Base-by-base conservation (phyloP, 2,329 filamentous ascomycete species). In the Orbilia brochopaga region DNA sequence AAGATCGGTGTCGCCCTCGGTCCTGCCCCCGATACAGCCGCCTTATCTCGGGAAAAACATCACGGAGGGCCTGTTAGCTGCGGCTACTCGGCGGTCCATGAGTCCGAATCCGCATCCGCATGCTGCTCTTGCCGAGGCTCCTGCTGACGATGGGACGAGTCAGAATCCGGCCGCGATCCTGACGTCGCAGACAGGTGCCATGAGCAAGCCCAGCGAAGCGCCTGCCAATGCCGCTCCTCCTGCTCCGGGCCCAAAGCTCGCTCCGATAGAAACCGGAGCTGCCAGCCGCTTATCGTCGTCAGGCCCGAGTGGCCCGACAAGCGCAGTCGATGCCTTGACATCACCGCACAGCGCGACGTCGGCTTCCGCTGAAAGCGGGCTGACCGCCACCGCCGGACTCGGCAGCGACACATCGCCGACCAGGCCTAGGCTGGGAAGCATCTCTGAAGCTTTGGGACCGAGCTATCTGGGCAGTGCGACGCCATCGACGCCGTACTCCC, bases 351-450 rank as follows among this genome's bases (percentile, higher is more conserved):
- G 62, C 32, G 69, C 69, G 10, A 73, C 69, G 1, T 73, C 69
- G 11, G 69, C 53, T 4, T 73, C 69, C 30, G 63, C 62, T n/a
- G 67, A 72, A 44, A 72, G 67, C 21, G 67, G 67, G 13, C 42
- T 72, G 19, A 72, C 67, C 44, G 67, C 67, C 11, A 72, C 67
- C 8, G 67, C 67, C 46, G 67, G 67, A 21, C 67, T 72, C 19
- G 67, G 67, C 37, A 65, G 69, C 57, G 69, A 73, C 53, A 73
- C 57, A 21, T 73, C 69, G 19, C 69, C 69, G 13, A 73, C 69
- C 17, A 73, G 69, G 35, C 61, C 69, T 10, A 61, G 69, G 46
- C 50, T 67, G n/a, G 69, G 57, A 10, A 73, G 69, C 52, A 63
- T 73, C 37, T 67, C 69, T 2, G 69, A 73, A 21, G 51, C 69